Conservation (phyloP, 2,329 filamentous ascomycete species). For the Phaeosphaeria sp. region DNA sequence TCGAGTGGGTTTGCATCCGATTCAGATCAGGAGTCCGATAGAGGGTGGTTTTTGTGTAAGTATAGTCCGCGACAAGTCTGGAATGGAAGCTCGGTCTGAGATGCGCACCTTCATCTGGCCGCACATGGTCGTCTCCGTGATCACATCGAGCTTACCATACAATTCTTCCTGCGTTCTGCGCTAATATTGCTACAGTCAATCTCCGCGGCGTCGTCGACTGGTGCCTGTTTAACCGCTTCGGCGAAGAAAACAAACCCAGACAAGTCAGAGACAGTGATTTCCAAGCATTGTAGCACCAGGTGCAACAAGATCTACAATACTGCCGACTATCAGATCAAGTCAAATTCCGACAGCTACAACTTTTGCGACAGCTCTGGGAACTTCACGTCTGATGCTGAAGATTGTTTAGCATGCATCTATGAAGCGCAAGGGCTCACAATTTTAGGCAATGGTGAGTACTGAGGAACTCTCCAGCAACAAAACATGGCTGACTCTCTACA, state of each 20-base stretch:
- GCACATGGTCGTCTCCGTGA: too few relatives aligned
- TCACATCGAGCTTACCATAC: too few relatives aligned
- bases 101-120: too few relatives aligned
- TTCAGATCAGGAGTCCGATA: slow-evolving; percentile 18
- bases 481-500: neutral
- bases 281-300: slow-evolving; percentile 19
- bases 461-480: neutral
- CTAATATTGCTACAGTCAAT: slow-evolving; percentile 19
- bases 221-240: slow-evolving; percentile 28
- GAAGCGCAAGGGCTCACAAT: slow-evolving; percentile 18
- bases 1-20: slow-evolving; percentile 15
- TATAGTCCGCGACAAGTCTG: neutral
- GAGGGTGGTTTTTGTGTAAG: slow-evolving; percentile 28
- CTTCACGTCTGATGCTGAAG: slow-evolving; percentile 20
- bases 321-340: slow-evolving; percentile 21
- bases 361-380: slow-evolving; percentile 25
- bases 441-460: slow-evolving; percentile 23
- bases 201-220: slow-evolving; percentile 25
- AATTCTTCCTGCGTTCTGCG: neutral
- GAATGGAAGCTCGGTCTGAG: neutral
- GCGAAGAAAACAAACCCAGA: slow-evolving; percentile 17
- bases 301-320: slow-evolving; percentile 22
- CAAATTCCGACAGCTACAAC: slow-evolving; percentile 16
- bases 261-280: slow-evolving; percentile 14
- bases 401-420: slow-evolving; percentile 23